Percentiles rank a stretch among this genome's conserved stretches.
Conservation (phyloP, 139 green algal species). For the Pseudopediastrum boryanum region DNA sequence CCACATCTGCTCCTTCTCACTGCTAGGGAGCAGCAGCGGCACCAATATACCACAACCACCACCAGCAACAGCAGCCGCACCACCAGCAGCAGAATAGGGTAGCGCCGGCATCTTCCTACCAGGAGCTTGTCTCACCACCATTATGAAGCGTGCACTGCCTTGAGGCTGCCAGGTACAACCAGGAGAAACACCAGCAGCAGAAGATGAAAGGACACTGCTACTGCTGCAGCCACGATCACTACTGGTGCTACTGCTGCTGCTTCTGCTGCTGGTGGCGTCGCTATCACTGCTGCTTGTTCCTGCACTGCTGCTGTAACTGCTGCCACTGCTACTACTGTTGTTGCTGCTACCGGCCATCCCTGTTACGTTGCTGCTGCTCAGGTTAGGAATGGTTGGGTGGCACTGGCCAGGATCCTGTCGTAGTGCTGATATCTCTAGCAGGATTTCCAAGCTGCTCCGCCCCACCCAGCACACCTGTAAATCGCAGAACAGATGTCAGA, state of each 20-base stretch:
- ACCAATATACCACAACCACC: conserved; percentile 5
- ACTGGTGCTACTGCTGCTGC: too few species aligned
- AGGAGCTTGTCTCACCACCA: too few species aligned
- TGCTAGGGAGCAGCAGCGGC: conserved; percentile 30
- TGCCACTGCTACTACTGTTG: background rate
- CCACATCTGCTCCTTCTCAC: conserved; percentile 21
- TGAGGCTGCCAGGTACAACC: conserved; percentile 26
- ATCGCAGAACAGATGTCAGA: background rate
- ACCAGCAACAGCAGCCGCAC: background rate
- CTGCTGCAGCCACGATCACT: too few species aligned
- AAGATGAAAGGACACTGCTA: too few species aligned
- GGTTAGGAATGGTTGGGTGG: background rate
- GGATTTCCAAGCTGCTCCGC: conserved; percentile 48
- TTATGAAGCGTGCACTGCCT: conserved; percentile 38
- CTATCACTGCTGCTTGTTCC: too few species aligned
- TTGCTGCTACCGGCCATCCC: too few species aligned
- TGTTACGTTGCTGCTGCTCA: background rate
- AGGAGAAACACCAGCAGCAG: too few species aligned
- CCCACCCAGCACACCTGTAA: conserved; percentile 42
- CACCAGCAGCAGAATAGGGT: too few species aligned
- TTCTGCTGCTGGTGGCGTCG: too few species aligned
- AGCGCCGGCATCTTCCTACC: too few species aligned
- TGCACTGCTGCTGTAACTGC: too few species aligned
- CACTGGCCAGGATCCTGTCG: background rate
- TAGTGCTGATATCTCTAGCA: conserved; percentile 34